These are phyloP conservation scores for Trichoderma erinaceum DNA, from an alignment of 495 filamentous ascomycete species.

Conservation along the genomic window DNA sequence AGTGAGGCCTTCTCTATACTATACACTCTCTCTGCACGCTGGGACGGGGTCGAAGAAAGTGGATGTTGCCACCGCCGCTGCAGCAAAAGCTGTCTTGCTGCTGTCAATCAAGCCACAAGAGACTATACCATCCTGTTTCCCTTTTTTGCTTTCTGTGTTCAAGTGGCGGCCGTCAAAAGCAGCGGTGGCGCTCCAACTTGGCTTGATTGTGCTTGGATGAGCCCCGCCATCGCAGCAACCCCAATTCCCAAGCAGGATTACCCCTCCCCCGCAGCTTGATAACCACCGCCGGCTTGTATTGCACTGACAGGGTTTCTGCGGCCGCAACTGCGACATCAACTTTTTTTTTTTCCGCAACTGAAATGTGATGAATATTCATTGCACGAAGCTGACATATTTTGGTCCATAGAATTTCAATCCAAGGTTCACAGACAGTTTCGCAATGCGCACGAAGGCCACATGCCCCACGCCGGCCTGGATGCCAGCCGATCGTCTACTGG, in stretches of 20 bases:
- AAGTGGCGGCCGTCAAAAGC: slow-evolving; percentile 24
- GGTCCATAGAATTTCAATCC: slow-evolving; percentile 58
- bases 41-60: neutral
- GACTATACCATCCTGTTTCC: neutral
- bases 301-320: too few species aligned
- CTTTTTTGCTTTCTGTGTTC: slow-evolving; percentile 18
- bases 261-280: slow-evolving; percentile 1
- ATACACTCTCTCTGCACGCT: neutral
- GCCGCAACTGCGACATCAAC: neutral
- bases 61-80: neutral
- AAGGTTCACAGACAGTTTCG: slow-evolving; percentile 83
- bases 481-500: slow-evolving; percentile 75
- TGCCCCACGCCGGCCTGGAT: slow-evolving; percentile 83
- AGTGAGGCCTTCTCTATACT: slow-evolving; percentile 17
- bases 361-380: slow-evolving; percentile 19
- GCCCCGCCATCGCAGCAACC: slow-evolving; percentile 21
- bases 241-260: slow-evolving; percentile 8
- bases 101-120: neutral
- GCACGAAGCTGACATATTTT: slow-evolving; percentile 4
- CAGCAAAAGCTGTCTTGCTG: slow-evolving; percentile 17
- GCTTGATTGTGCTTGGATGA: slow-evolving; percentile 19
- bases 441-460: slow-evolving; percentile 78
- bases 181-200: slow-evolving; percentile 22
- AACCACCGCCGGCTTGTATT: slow-evolving; percentile 13
- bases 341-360: neutral